Percentiles rank a stretch among this genome's conserved stretches.
Evolutionary conservation across 805 yeast genomes (phyloP).

Genomic region (Komagataella ulmi): DNA sequence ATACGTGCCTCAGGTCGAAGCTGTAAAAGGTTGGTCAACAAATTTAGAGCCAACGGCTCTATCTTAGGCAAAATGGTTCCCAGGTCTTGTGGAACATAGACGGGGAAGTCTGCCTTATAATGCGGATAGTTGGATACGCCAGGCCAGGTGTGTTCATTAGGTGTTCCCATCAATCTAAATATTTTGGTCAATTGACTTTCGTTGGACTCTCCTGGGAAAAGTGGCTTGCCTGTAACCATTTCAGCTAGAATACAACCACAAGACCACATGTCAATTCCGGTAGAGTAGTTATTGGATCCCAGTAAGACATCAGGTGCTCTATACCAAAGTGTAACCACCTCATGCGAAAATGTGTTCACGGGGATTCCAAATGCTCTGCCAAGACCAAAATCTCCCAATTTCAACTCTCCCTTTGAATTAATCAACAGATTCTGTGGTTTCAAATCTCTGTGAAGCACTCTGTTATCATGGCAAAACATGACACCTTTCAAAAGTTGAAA

Average conservation of each 20-base stretch:
- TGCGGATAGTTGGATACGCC: constrained; percentile 87
- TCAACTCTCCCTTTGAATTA: constrained; percentile 79
- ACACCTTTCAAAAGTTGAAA: constrained; percentile 86
- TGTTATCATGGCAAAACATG: constrained; percentile 72
- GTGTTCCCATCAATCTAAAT: constrained; percentile 92
- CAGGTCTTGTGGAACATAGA: constrained; percentile 82
- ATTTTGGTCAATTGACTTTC: constrained; percentile 91
- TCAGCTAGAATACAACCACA: constrained; percentile 97
- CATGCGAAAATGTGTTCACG: constrained; percentile 92
- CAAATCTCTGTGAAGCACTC: constrained; percentile 76
- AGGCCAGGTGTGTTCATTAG: constrained; percentile 94
- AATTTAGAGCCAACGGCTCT: constrained; percentile 56
- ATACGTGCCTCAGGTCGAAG: constrained; percentile 51
- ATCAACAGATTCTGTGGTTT: constrained; percentile 93
- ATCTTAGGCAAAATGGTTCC: constrained; percentile 52
- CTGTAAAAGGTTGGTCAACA: constrained; percentile 44
- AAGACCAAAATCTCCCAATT: constrained; percentile 91
- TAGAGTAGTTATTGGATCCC: constrained; percentile 91
- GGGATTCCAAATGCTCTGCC: constrained; percentile 98
- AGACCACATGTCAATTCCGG: constrained; percentile 97
- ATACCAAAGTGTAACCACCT: constrained; percentile 96
- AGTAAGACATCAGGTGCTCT: constrained; percentile 94
- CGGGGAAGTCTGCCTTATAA: constrained; percentile 71
- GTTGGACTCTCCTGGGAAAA: constrained; percentile 92
- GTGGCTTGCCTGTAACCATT: constrained; percentile 95